phyloP scores from a whole-genome alignment of 2,329 filamentous ascomycete genomes.

The Hymenoscyphus fructigenus region DNA sequence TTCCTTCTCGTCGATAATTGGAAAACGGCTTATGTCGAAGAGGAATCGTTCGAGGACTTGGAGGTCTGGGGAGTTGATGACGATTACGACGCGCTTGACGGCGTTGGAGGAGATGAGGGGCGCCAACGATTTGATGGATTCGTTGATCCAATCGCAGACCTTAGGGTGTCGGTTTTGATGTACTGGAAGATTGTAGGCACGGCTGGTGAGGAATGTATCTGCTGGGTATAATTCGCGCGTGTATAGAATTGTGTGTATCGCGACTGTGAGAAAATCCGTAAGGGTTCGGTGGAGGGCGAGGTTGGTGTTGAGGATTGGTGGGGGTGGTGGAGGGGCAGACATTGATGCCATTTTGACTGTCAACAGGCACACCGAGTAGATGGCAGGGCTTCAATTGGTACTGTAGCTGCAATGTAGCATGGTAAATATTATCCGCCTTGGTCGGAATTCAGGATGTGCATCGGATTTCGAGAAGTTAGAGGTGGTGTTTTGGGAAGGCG shows the following conservation, averaged over 20 bases:
- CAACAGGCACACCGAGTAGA: neutral
- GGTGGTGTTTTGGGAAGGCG: too few relatives aligned
- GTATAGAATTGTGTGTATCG: conserved; percentile 70
- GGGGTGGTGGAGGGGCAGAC: conserved; percentile 15
- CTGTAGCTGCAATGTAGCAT: neutral
- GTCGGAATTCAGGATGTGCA: too few relatives aligned
- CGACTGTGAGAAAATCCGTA: conserved; percentile 65
- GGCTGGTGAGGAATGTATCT: conserved; percentile 63
- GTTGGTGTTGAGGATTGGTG: conserved; percentile 43
- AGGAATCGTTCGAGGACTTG: conserved; percentile 43
- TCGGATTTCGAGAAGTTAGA: too few relatives aligned
- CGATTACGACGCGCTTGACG: conserved; percentile 38
- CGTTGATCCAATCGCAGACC: conserved; percentile 69
- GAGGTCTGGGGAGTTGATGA: conserved; percentile 38
- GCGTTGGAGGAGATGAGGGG: conserved; percentile 56
- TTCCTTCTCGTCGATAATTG: conserved; percentile 38
- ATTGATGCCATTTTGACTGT: conserved; percentile 7
- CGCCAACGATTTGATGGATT: conserved; percentile 61
- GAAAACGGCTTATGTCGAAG: conserved; percentile 43
- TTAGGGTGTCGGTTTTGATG: conserved; percentile 68
- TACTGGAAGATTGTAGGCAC: conserved; percentile 70
- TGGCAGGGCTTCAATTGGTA: neutral
- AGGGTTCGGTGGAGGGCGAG: conserved; percentile 55
- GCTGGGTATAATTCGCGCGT: conserved; percentile 65
- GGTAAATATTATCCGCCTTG: neutral